Evolutionary conservation across 1,139 yeast species (phyloP).

Genomic region (Eremothecium coryli): DNA sequence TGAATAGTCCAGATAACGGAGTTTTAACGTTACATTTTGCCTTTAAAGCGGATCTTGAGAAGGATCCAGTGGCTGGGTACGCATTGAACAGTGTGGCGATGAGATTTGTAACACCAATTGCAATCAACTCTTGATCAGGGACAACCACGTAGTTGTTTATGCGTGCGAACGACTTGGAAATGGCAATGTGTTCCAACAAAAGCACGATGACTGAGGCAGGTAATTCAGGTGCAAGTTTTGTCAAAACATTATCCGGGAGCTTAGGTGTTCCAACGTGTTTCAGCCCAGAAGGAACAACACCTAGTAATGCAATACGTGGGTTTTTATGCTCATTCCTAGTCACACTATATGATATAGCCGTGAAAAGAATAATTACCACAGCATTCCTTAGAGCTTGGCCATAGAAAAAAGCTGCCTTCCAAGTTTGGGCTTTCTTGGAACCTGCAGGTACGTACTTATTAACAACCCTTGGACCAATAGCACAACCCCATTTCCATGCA

Average conservation of each 20-base stretch:
- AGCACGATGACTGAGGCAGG: conserved; percentile 81
- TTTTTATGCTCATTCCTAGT: conserved; percentile 36
- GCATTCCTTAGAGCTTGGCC: conserved; percentile 72
- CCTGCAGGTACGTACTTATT: conserved; percentile 35
- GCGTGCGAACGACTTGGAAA: conserved; percentile 88
- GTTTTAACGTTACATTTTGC: conserved; percentile 94
- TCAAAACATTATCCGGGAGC: conserved; percentile 52
- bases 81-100: conserved; percentile 89
- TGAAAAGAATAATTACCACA: conserved; percentile 67
- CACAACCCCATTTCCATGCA: conserved; percentile 53
- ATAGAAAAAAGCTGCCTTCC: conserved; percentile 43
- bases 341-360: conserved; percentile 60
- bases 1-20: conserved; percentile 85
- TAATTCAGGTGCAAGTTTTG: conserved; percentile 60
- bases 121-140: conserved; percentile 90
- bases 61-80: conserved; percentile 94
- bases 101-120: conserved; percentile 86
- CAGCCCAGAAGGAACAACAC: conserved; percentile 75
- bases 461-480: conserved; percentile 43
- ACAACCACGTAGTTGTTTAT: conserved; percentile 81
- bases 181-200: conserved; percentile 85
- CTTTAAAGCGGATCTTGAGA: conserved; percentile 87
- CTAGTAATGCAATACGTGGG: conserved; percentile 47
- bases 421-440: conserved; percentile 36
- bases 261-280: conserved; percentile 65